phyloP scores from a whole-genome alignment of 768 basidiomycete genomes.

The Chalciporus piperatus region DNA sequence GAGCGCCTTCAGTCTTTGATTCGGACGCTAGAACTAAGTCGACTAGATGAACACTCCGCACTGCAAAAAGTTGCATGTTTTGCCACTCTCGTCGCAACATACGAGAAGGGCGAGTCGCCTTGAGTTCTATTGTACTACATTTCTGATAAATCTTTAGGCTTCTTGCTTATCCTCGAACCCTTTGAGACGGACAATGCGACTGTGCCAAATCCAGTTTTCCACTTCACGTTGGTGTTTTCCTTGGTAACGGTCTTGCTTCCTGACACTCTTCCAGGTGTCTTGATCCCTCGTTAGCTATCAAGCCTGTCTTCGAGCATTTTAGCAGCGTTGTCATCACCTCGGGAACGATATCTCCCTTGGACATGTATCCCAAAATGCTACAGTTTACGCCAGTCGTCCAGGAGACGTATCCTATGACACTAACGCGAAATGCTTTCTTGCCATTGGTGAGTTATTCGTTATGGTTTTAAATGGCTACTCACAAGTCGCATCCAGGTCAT shows the following conservation, averaged over 20 bases:
- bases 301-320: conserved; percentile 97
- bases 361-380: conserved; percentile 99
- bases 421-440: conserved; percentile 93
- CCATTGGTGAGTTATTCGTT: conserved; percentile 65
- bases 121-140: not conserved
- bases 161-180: conserved; percentile 94
- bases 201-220: conserved; percentile 97
- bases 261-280: conserved; percentile 64
- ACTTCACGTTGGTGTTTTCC: conserved; percentile 72
- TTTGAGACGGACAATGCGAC: conserved; percentile 99
- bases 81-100: conserved; percentile 95
- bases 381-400: conserved; percentile 96
- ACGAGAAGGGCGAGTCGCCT: conserved; percentile 77
- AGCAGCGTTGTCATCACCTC: conserved; percentile 98
- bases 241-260: not conserved
- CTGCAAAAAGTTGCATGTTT: conserved; percentile 95
- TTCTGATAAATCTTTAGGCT: conserved; percentile 51
- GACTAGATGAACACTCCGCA: conserved; percentile 87
- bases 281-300: conserved; percentile 95
- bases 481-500: conserved; percentile 63
- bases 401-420: conserved; percentile 97
- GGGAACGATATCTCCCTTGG: conserved; percentile 95
- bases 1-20: conserved; percentile 94
- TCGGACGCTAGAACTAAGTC: conserved; percentile 83
- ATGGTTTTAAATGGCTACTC: not conserved